phyloP scores from a whole-genome alignment of 2,329 filamentous ascomycete species.

The Phaeosphaeria sp. region DNA sequence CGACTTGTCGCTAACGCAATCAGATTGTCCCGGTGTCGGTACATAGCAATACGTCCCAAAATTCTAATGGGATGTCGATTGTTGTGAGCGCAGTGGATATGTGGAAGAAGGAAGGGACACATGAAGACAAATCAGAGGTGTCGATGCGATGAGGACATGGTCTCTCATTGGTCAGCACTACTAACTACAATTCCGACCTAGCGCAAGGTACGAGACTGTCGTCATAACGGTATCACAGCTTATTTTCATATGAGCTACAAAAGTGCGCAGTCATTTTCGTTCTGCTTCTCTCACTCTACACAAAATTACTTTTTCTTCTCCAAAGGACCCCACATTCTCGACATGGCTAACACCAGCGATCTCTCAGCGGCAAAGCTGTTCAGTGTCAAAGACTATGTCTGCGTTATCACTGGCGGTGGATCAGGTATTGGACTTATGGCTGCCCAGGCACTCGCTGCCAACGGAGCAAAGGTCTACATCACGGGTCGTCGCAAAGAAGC shows the following conservation, averaged over 20 bases:
- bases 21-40: too few species aligned
- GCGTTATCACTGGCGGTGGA: constrained; percentile 64
- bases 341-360: constrained; percentile 55
- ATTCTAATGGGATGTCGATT: too few species aligned
- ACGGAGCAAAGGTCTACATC: constrained; percentile 69
- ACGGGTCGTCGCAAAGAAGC: constrained; percentile 60
- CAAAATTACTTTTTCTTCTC: neutral
- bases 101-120: too few species aligned
- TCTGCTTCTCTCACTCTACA: neutral
- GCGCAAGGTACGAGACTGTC: constrained; percentile 3
- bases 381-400: constrained; percentile 62
- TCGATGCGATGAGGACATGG: neutral
- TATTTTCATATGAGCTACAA: neutral
- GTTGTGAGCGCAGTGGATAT: too few species aligned
- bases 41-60: too few species aligned
- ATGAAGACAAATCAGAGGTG: neutral
- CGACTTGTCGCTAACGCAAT: neutral
- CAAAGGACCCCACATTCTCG: neutral
- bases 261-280: neutral
- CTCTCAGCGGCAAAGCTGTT: constrained; percentile 62
- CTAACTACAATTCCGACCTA: neutral
- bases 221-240: constrained; percentile 9
- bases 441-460: constrained; percentile 64
- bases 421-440: constrained; percentile 72
- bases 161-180: neutral